These are phyloP conservation scores for Thinopyrum obtusiflorum DNA, from an alignment of 202 grass and related monocot species.

Conservation along the genomic window DNA sequence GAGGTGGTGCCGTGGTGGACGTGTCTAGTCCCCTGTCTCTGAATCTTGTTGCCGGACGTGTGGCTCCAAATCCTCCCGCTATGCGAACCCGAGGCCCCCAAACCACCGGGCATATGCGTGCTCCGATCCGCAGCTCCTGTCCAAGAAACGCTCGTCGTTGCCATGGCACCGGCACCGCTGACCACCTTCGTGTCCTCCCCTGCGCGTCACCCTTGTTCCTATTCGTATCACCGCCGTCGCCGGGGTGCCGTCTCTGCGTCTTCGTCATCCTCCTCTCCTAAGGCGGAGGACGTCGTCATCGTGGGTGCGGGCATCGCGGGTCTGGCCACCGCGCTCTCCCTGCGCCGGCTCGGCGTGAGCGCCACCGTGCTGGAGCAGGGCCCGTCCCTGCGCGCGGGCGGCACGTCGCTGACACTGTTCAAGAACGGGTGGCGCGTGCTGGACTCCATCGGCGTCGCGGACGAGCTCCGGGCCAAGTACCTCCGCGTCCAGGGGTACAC, in stretches of 20 bases:
- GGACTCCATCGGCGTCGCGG: conserved; percentile 71
- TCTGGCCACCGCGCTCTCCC: conserved; percentile 62
- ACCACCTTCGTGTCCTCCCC: background rate
- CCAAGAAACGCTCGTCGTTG: conserved; percentile 3
- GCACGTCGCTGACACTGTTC: conserved; percentile 88
- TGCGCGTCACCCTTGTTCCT: background rate
- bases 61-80: conserved; percentile 2
- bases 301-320: conserved; percentile 87
- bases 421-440: conserved; percentile 93
- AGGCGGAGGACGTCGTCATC: conserved; percentile 43
- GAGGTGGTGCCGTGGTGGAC: background rate
- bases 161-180: conserved; percentile 35
- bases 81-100: background rate
- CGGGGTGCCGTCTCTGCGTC: background rate
- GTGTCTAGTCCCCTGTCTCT: conserved; percentile 20
- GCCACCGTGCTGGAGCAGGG: conserved; percentile 78
- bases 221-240: background rate
- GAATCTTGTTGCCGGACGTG: conserved; percentile 15
- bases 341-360: conserved; percentile 64
- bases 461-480: conserved; percentile 77
- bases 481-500: conserved; percentile 73
- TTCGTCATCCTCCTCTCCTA: background rate
- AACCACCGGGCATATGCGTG: background rate
- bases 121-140: background rate
- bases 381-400: conserved; percentile 61